Evolutionary conservation across 2,329 filamentous ascomycete species (phyloP).

Genomic region (Cercospora sp.): DNA sequence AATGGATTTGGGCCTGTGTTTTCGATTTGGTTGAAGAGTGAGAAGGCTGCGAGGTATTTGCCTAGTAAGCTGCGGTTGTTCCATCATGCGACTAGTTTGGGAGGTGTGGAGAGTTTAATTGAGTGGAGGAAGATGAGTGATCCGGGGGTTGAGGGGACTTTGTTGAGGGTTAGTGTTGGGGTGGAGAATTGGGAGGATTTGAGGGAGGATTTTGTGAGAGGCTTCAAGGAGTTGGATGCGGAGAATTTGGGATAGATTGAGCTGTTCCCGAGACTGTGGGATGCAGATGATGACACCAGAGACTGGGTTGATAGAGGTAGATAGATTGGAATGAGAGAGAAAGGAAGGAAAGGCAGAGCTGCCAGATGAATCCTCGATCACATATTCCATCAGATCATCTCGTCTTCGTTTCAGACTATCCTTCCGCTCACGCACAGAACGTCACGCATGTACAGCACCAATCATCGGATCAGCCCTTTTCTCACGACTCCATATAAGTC

Average conservation of each 20-base stretch:
- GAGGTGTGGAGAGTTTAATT: constrained; percentile 91
- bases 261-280: background rate
- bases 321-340: background rate
- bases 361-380: background rate
- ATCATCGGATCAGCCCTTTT: background rate
- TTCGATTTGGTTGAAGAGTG: constrained; percentile 64
- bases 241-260: constrained; percentile 15
- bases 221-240: constrained; percentile 57
- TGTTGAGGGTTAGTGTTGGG: constrained; percentile 82
- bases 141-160: constrained; percentile 63
- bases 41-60: constrained; percentile 63
- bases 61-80: constrained; percentile 80
- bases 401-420: background rate
- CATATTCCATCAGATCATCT: background rate
- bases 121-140: constrained; percentile 96
- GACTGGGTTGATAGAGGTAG: background rate
- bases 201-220: constrained; percentile 69
- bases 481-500: constrained; percentile 33
- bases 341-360: background rate
- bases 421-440: background rate
- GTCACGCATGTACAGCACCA: background rate
- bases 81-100: constrained; percentile 91
- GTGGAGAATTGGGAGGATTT: constrained; percentile 86
- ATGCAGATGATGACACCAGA: background rate
- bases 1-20: constrained; percentile 89